Evolutionary conservation across 164 flowering plant genomes (phyloP).

Genomic region (Liquidambar formosana): DNA sequence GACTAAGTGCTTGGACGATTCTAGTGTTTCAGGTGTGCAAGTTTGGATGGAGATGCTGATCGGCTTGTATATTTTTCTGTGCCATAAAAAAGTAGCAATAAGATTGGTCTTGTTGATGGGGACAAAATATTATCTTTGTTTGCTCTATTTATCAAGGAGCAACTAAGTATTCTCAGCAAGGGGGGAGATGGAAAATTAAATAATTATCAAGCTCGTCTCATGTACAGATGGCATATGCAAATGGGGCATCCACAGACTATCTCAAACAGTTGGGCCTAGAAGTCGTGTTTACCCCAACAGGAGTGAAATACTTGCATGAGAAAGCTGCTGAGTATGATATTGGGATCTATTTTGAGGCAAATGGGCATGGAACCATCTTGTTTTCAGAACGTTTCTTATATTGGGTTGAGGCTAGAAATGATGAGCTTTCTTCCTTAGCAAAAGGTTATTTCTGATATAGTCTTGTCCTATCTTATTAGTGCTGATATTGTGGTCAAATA

Average conservation of each 20-base stretch:
- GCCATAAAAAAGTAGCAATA: constrained; percentile 29
- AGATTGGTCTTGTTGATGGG: constrained; percentile 85
- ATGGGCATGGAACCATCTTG: constrained; percentile 96
- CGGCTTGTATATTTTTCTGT: constrained; percentile 81
- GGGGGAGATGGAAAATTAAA: constrained; percentile 16
- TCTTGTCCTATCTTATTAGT: neutral
- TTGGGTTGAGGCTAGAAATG: constrained; percentile 58
- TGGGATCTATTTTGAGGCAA: constrained; percentile 97
- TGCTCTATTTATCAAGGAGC: constrained; percentile 83
- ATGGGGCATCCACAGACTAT: constrained; percentile 90
- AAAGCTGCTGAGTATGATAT: constrained; percentile 87
- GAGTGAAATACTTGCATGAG: constrained; percentile 91
- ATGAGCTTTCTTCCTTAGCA: constrained; percentile 47
- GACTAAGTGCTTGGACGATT: constrained; percentile 28
- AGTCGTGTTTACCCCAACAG: constrained; percentile 82
- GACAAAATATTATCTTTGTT: constrained; percentile 92
- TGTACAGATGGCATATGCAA: constrained; percentile 97
- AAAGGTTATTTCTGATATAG: constrained; percentile 39
- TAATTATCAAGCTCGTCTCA: constrained; percentile 41
- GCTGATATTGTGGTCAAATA: neutral
- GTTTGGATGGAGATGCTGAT: constrained; percentile 99
- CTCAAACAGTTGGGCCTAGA: constrained; percentile 70
- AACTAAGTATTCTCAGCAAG: constrained; percentile 45
- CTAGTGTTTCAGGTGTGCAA: constrained; percentile 90
- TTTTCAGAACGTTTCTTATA: constrained; percentile 62